Evolutionary conservation across 2,329 filamentous ascomycete genomes (phyloP).

Genomic region (Fusarium multiceps): DNA sequence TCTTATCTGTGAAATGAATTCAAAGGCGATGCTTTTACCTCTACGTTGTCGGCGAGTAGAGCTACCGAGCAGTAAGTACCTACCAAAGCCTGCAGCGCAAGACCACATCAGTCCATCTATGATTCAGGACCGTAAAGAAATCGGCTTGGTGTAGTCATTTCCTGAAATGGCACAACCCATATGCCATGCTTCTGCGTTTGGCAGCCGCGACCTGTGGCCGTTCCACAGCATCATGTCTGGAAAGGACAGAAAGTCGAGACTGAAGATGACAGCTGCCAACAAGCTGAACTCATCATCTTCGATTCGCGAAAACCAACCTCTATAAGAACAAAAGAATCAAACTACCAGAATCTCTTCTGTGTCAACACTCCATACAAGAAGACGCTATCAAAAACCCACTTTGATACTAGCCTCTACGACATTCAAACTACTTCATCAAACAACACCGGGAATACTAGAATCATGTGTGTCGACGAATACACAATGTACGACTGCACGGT

Average conservation of each 20-base stretch:
- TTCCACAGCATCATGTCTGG: slow-evolving; percentile 10
- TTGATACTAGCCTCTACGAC: neutral
- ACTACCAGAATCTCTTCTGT: too few species aligned
- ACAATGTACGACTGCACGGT: slow-evolving; percentile 31
- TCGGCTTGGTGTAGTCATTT: neutral
- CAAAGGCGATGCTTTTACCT: neutral
- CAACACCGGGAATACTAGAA: neutral
- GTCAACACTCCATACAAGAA: neutral
- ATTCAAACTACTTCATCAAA: neutral
- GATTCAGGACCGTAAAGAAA: neutral
- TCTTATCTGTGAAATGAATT: too few species aligned
- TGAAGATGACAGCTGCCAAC: neutral
- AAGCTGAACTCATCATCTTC: neutral
- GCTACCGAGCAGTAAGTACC: neutral
- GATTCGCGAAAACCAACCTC: neutral
- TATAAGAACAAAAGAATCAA: neutral
- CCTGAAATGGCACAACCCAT: neutral
- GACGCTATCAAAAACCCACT: neutral
- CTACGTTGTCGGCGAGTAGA: neutral
- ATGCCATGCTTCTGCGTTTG: neutral
- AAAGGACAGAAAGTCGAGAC: neutral
- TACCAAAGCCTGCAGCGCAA: neutral
- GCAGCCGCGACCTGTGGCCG: neutral
- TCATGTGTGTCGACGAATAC: slow-evolving; percentile 21
- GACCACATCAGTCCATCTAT: neutral